Percentiles rank a stretch among this genome's conserved stretches.
These are phyloP conservation scores for Pichia insulana DNA, from an alignment of 805 yeast species.

Conservation along the genomic window DNA sequence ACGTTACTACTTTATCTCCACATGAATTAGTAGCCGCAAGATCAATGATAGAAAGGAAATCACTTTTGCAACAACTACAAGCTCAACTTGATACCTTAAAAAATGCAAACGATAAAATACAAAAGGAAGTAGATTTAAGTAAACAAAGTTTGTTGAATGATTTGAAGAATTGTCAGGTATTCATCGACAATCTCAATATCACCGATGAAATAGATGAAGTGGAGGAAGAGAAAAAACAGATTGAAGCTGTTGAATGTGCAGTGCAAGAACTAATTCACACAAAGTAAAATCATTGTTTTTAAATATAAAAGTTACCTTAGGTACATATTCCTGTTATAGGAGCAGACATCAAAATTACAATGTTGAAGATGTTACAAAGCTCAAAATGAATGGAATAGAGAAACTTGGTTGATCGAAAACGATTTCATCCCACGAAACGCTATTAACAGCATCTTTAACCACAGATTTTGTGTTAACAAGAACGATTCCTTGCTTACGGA, in stretches of 20 bases:
- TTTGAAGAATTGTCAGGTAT: slow-evolving; percentile 8
- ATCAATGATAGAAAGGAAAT: slow-evolving; percentile 10
- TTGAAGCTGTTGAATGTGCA: slow-evolving; percentile 16
- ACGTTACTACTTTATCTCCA: slow-evolving; percentile 10
- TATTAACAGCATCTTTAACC: slow-evolving; percentile 7
- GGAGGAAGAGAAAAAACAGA: slow-evolving; percentile 14
- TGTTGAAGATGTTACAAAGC: slow-evolving; percentile 35
- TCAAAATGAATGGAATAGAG: slow-evolving; percentile 44
- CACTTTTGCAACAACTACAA: slow-evolving; percentile 6
- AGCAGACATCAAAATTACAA: background rate
- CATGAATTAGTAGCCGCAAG: slow-evolving; percentile 17
- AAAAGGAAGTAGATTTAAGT: slow-evolving; percentile 9
- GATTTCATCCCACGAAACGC: slow-evolving; percentile 26
- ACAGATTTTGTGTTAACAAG: slow-evolving; percentile 25
- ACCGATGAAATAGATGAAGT: slow-evolving; percentile 13
- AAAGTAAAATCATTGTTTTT: background rate
- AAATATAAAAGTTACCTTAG: background rate
- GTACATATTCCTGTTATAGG: background rate
- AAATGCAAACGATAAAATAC: slow-evolving; percentile 4
- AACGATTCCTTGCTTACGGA: slow-evolving; percentile 47
- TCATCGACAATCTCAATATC: slow-evolving; percentile 9
- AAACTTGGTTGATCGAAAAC: slow-evolving; percentile 54
- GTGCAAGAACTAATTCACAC: slow-evolving; percentile 6
- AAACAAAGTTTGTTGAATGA: slow-evolving; percentile 8
- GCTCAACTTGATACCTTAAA: slow-evolving; percentile 1